A percentile compares a stretch with the other conserved stretches of the same genome.
Evolutionary conservation across 163 green algal species (phyloP).

Genomic region (Scenedesmus sp.): DNA sequence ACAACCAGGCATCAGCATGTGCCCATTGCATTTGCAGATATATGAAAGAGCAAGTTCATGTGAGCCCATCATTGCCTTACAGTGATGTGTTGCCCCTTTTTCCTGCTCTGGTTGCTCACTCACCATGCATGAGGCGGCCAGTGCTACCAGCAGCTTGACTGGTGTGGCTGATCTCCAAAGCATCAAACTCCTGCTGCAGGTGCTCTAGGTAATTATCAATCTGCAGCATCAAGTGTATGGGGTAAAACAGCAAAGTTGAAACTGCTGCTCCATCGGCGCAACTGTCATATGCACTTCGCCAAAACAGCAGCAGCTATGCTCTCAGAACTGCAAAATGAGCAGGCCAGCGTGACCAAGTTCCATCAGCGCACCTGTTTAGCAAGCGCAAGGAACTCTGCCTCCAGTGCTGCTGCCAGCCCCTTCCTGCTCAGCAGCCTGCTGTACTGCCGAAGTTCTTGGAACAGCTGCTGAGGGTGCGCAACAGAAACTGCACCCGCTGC

Average conservation of each 20-base stretch:
- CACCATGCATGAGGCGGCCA: constrained; percentile 47
- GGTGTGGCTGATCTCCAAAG: constrained; percentile 29
- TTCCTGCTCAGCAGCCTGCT: constrained; percentile 70
- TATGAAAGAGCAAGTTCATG: background rate
- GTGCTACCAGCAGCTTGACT: background rate
- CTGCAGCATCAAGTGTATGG: constrained; percentile 52
- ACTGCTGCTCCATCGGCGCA: background rate
- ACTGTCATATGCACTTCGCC: background rate
- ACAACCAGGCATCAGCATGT: too few species aligned
- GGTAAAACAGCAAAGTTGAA: background rate
- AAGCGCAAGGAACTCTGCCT: constrained; percentile 68
- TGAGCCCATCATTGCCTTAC: background rate
- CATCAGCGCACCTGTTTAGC: constrained; percentile 66
- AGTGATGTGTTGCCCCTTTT: too few species aligned
- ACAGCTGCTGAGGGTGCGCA: constrained; percentile 80
- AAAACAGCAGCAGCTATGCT: background rate
- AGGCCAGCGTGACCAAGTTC: background rate
- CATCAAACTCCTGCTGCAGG: constrained; percentile 74
- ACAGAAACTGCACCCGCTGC: constrained; percentile 13
- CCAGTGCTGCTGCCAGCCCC: constrained; percentile 63
- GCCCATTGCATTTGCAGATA: too few species aligned
- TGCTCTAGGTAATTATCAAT: constrained; percentile 76
- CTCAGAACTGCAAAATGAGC: background rate
- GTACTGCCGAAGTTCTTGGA: constrained; percentile 76
- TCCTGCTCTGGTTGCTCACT: background rate